Percentiles rank a stretch among this genome's conserved stretches.
These are phyloP conservation scores for Auricularia sp. DNA, from an alignment of 768 basidiomycete species.

Conservation along the genomic window DNA sequence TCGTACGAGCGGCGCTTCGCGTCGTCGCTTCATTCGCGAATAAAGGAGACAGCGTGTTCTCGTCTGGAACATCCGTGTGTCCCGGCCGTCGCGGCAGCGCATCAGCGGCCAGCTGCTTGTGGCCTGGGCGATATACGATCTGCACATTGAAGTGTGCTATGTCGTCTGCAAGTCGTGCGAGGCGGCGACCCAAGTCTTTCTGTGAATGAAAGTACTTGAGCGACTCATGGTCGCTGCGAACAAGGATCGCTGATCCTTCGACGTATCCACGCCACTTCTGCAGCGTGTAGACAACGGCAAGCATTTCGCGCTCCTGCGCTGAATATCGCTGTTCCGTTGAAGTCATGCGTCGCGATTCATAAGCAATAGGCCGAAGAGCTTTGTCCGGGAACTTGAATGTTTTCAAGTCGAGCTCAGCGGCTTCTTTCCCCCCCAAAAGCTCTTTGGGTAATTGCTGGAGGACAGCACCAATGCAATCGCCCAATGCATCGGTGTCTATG, in stretches of 20 bases:
- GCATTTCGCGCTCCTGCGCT: not conserved
- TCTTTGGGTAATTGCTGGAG: no score
- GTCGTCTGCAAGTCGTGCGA: constrained; percentile 15
- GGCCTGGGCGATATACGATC: constrained; percentile 8
- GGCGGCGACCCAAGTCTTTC: constrained; percentile 14
- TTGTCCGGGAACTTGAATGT: not conserved
- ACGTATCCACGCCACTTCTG: constrained; percentile 15
- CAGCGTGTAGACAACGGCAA: not conserved
- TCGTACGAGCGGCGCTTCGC: no score
- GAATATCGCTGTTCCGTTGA: not conserved
- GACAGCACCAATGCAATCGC: no score
- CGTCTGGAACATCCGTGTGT: constrained; percentile 9
- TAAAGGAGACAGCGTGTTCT: not conserved
- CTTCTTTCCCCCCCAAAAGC: not conserved
- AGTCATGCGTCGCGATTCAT: not conserved
- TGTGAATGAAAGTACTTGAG: constrained; percentile 13
- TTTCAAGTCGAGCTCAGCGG: not conserved
- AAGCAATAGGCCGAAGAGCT: not conserved
- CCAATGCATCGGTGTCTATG: no score
- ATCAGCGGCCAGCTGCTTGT: constrained; percentile 11
- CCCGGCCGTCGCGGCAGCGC: constrained; percentile 14
- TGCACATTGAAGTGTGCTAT: constrained; percentile 12
- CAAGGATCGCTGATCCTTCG: constrained; percentile 16
- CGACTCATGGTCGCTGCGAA: constrained; percentile 17
- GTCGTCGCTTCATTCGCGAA: not conserved